Conservation (phyloP, 768 basidiomycete species). For the Lactarius akahatsu region DNA sequence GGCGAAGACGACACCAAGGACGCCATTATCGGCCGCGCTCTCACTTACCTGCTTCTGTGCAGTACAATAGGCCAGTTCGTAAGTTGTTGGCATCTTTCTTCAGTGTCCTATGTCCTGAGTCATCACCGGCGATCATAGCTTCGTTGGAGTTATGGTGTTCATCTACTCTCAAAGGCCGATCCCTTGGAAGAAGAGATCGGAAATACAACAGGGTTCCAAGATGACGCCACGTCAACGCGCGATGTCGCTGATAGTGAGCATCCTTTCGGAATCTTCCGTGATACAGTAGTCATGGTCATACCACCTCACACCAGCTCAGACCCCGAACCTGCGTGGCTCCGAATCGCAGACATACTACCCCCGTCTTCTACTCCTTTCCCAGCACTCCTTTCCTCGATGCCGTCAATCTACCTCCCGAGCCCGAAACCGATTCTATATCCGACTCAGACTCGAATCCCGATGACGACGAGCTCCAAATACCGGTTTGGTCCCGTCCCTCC, state of each 20-base stretch:
- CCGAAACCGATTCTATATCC: constrained; percentile 22
- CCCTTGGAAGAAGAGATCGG: constrained; percentile 39
- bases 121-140: constrained; percentile 44
- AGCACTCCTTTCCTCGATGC: constrained; percentile 44
- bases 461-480: constrained; percentile 30
- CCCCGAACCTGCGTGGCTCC: not conserved
- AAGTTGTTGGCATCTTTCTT: constrained; percentile 35
- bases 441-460: constrained; percentile 31
- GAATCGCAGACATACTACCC: constrained; percentile 33
- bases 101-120: not conserved
- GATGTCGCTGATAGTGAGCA: not conserved
- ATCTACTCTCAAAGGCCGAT: constrained; percentile 64
- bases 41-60: constrained; percentile 89
- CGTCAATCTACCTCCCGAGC: constrained; percentile 11
- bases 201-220: not conserved
- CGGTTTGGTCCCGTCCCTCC: constrained; percentile 30
- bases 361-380: constrained; percentile 65
- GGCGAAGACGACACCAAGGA: constrained; percentile 74
- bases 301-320: not conserved
- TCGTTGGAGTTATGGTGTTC: constrained; percentile 93
- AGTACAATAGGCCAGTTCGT: constrained; percentile 96
- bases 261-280: not conserved
- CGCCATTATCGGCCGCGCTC: constrained; percentile 87
- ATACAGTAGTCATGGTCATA: not conserved
- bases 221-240: not conserved